Percentiles rank a stretch among this genome's conserved stretches.
Conservation (phyloP, 371 early-diverging fungal species). For the Phascolomyces articulosus region DNA sequence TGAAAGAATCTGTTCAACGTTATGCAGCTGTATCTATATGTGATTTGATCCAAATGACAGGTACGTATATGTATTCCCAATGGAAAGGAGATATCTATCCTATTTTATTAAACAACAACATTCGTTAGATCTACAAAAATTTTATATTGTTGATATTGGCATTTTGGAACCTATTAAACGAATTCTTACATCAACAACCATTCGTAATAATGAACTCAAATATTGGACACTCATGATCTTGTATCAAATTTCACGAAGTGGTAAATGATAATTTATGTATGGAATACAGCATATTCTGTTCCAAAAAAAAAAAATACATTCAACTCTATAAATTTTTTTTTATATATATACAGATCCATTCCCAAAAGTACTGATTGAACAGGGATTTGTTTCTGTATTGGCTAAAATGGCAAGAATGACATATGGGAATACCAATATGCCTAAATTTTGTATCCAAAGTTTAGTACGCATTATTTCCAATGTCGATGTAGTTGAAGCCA, state of each 20-base stretch:
- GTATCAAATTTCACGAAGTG: conserved; percentile 72
- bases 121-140: conserved; percentile 54
- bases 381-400: conserved; percentile 64
- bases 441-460: conserved; percentile 81
- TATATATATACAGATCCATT: conserved; percentile 68
- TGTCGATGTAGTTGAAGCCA: conserved; percentile 53
- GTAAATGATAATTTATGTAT: conserved; percentile 49
- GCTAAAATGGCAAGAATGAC: conserved; percentile 73
- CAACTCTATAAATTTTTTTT: too few relatives aligned
- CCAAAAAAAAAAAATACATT: too few relatives aligned
- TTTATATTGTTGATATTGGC: conserved; percentile 59
- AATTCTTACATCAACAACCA: conserved; percentile 56
- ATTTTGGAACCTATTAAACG: conserved; percentile 63
- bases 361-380: conserved; percentile 59
- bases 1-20: conserved; percentile 64
- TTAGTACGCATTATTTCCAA: conserved; percentile 76
- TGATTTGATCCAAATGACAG: conserved; percentile 68
- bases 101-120: neutral
- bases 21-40: conserved; percentile 75
- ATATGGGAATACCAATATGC: conserved; percentile 84
- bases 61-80: conserved; percentile 32
- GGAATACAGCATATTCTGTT: too few relatives aligned
- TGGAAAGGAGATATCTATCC: too few relatives aligned
- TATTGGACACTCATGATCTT: conserved; percentile 82
- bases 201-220: conserved; percentile 75